Conservation (phyloP, 2,329 filamentous ascomycete genomes). For the Tolypocladium sp. region DNA sequence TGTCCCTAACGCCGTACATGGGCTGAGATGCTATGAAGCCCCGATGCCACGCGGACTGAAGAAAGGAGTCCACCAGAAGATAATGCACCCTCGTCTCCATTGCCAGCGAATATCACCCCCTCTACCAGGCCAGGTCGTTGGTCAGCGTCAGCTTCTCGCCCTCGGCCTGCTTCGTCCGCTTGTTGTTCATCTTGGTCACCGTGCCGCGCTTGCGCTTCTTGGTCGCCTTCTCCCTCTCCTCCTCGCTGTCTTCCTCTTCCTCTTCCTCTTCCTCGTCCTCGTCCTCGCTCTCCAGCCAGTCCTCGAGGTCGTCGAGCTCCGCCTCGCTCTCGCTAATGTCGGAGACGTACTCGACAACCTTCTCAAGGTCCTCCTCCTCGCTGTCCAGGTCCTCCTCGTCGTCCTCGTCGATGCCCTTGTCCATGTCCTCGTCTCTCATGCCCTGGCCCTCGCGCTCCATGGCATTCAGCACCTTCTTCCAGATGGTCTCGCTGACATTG, state of each 20-base stretch:
- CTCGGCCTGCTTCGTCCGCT: constrained; percentile 47
- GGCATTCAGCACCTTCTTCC: constrained; percentile 91
- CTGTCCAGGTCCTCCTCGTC: constrained; percentile 64
- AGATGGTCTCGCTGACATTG: constrained; percentile 90
- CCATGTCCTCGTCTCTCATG: constrained; percentile 74
- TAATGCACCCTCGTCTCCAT: not conserved
- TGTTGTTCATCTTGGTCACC: constrained; percentile 36
- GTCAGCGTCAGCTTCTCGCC: constrained; percentile 43
- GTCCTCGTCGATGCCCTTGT: constrained; percentile 75
- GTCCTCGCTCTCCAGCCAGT: constrained; percentile 76
- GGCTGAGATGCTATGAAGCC: not conserved
- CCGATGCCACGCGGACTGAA: not conserved
- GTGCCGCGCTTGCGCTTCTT: constrained; percentile 45
- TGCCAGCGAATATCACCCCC: not conserved
- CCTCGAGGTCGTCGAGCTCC: constrained; percentile 72
- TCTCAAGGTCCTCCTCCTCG: constrained; percentile 62
- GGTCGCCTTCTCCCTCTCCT: constrained; percentile 45
- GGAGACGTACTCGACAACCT: constrained; percentile 84
- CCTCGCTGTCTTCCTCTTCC: constrained; percentile 48
- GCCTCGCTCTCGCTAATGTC: constrained; percentile 81
- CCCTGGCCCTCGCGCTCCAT: constrained; percentile 84
- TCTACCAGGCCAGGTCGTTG: constrained; percentile 33
- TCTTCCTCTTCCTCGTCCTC: constrained; percentile 49
- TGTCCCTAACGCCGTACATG: not conserved
- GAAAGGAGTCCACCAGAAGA: not conserved